These are phyloP conservation scores for Aciculosporium take DNA, from an alignment of 2,329 filamentous ascomycete species.

Conservation along the genomic window DNA sequence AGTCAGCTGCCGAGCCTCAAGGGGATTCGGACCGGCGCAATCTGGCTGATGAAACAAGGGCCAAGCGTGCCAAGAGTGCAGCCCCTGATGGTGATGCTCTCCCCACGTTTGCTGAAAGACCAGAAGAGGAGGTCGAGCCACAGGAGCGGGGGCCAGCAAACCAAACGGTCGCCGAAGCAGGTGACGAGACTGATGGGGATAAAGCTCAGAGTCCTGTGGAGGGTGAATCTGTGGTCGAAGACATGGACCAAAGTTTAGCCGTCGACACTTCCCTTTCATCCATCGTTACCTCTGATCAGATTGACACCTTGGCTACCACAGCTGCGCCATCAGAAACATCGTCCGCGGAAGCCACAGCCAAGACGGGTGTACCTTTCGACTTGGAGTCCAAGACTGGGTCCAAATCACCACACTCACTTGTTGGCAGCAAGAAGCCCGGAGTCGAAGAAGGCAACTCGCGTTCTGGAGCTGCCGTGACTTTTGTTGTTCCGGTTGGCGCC, in stretches of 20 bases:
- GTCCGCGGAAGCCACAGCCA: slow-evolving; percentile 32
- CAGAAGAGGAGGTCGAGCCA: slow-evolving; percentile 11
- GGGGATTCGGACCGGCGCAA: slow-evolving; percentile 37
- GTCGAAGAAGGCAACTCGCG: slow-evolving; percentile 33
- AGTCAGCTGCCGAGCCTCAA: slow-evolving; percentile 10
- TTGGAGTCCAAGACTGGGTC: slow-evolving; percentile 37
- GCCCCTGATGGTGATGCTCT: slow-evolving; percentile 57
- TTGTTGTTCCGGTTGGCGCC: slow-evolving; percentile 36
- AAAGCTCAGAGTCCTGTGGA: neutral
- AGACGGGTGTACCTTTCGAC: slow-evolving; percentile 41
- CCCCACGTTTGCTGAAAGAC: slow-evolving; percentile 55
- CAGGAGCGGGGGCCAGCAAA: neutral
- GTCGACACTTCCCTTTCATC: slow-evolving; percentile 41
- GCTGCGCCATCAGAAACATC: slow-evolving; percentile 40
- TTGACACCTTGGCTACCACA: slow-evolving; percentile 38
- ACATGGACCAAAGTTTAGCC: slow-evolving; percentile 25
- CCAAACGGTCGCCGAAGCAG: neutral
- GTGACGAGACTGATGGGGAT: neutral
- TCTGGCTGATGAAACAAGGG: slow-evolving; percentile 48
- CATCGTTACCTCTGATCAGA: slow-evolving; percentile 35
- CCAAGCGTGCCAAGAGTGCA: slow-evolving; percentile 59
- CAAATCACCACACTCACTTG: slow-evolving; percentile 35
- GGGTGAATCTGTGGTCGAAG: slow-evolving; percentile 19
- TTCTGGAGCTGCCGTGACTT: slow-evolving; percentile 58
- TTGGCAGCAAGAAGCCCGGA: slow-evolving; percentile 27